Evolutionary conservation across 164 flowering plant species (phyloP).

Genomic region (Cinnamomum chago): DNA sequence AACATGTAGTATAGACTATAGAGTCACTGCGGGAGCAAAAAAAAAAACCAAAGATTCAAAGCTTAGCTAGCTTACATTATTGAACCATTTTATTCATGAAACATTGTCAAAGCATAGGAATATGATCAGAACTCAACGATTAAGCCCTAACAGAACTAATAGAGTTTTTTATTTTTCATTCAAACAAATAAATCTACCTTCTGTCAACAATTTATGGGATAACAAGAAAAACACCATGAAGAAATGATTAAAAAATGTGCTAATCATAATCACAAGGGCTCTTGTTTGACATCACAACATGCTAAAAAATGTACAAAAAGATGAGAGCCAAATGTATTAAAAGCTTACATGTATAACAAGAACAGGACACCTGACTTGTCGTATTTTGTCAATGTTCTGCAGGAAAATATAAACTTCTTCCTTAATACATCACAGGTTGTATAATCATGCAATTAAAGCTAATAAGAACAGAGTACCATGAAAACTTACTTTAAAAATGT

Average conservation of each 20-base stretch:
- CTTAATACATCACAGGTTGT: conserved; percentile 8
- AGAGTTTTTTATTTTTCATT: background rate
- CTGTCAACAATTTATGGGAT: background rate
- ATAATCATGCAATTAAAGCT: background rate
- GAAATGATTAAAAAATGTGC: background rate
- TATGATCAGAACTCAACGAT: background rate
- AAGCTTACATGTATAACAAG: conserved; percentile 93
- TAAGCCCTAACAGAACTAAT: background rate
- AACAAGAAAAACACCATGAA: background rate
- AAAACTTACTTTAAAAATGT: conserved; percentile 76
- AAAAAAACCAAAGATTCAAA: no score
- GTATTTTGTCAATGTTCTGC: conserved; percentile 96
- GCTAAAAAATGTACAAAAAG: background rate
- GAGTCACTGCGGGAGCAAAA: no score
- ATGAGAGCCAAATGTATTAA: background rate
- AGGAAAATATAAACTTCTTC: conserved; percentile 11
- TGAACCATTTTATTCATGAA: no score
- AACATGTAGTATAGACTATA: no score
- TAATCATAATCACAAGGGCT: background rate
- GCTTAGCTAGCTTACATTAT: no score
- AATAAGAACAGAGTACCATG: background rate
- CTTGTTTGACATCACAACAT: background rate
- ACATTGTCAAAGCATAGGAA: no score
- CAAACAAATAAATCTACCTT: no score
- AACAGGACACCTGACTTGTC: conserved; percentile 70